Percentiles rank a stretch among this genome's conserved stretches.
Evolutionary conservation across 495 filamentous ascomycete species (phyloP).

Genomic region (Penicillium diatomitis): DNA sequence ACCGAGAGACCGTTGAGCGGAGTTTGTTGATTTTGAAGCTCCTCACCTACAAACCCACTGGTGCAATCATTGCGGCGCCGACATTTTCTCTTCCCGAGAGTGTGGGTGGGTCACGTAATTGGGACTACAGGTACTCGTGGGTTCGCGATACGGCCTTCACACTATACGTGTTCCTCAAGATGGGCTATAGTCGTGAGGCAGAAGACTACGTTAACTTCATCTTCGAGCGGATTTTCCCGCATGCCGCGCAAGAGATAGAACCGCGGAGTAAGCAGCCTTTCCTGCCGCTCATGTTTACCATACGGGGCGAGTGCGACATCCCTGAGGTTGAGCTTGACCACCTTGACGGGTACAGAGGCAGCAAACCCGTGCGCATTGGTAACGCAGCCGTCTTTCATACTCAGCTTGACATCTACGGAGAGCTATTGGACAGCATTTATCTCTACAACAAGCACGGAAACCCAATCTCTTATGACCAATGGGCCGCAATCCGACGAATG

Average conservation of each 20-base stretch:
- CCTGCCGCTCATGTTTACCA: conserved; percentile 73
- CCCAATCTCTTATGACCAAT: conserved; percentile 64
- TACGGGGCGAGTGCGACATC: conserved; percentile 61
- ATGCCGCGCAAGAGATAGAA: conserved; percentile 26
- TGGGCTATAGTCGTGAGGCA: conserved; percentile 64
- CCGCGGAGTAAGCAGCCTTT: conserved; percentile 33
- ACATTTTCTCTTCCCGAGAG: conserved; percentile 65
- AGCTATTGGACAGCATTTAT: conserved; percentile 67
- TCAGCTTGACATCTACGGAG: conserved; percentile 69
- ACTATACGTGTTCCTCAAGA: conserved; percentile 63
- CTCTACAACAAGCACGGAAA: conserved; percentile 72
- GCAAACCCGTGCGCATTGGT: conserved; percentile 61
- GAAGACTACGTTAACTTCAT: conserved; percentile 70
- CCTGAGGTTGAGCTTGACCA: conserved; percentile 57
- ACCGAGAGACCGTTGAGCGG: conserved; percentile 56
- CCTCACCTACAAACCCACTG: conserved; percentile 56
- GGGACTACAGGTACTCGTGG: conserved; percentile 72
- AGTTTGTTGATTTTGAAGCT: conserved; percentile 64
- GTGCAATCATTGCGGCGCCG: conserved; percentile 46
- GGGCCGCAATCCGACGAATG: conserved; percentile 51
- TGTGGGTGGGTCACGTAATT: conserved; percentile 62
- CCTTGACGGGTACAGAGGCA: conserved; percentile 58
- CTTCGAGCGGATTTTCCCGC: conserved; percentile 49
- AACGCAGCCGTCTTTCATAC: conserved; percentile 67
- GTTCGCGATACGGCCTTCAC: conserved; percentile 67